These are phyloP conservation scores for Chalara sp. DNA, from an alignment of 2,329 filamentous ascomycete species.

Conservation along the genomic window DNA sequence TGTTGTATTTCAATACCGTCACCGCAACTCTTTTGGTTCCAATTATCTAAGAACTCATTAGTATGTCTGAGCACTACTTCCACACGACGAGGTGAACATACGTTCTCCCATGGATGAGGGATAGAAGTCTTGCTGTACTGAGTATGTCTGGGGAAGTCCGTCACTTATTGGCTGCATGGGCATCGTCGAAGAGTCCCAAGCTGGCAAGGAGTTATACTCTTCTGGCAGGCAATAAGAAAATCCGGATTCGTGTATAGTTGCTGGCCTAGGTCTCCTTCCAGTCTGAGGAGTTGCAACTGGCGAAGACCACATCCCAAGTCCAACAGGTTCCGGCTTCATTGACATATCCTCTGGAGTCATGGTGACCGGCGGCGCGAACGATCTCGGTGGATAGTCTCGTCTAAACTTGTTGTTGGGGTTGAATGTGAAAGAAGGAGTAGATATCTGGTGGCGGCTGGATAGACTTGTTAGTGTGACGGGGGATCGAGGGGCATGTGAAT, in stretches of 20 bases:
- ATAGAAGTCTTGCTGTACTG: conserved; percentile 53
- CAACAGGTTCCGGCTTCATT: conserved; percentile 40
- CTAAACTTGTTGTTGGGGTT: conserved; percentile 31
- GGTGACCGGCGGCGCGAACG: conserved; percentile 34
- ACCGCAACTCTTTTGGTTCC: conserved; percentile 51
- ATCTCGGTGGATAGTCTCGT: conserved; percentile 37
- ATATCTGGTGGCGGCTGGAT: conserved; percentile 40
- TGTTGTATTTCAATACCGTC: conserved; percentile 48
- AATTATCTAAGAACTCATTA: conserved; percentile 31
- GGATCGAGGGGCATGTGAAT: conserved; percentile 19
- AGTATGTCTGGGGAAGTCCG: conserved; percentile 45
- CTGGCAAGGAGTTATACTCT: conserved; percentile 43
- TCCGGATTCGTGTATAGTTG: conserved; percentile 51
- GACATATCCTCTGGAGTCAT: conserved; percentile 47
- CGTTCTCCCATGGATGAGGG: conserved; percentile 41
- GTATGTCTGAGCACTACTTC: conserved; percentile 10
- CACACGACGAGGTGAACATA: conserved; percentile 28
- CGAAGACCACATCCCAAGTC: conserved; percentile 47
- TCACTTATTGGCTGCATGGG: conserved; percentile 37
- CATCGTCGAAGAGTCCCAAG: conserved; percentile 51
- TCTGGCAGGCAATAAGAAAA: conserved; percentile 53
- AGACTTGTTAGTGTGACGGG: conserved; percentile 31
- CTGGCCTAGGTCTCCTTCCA: conserved; percentile 44
- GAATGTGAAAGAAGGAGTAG: conserved; percentile 43
- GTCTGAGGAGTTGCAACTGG: conserved; percentile 36